Percentiles rank a stretch among this genome's conserved stretches.
Evolutionary conservation across 2,329 filamentous ascomycete species (phyloP).

Genomic region (Fusarium sp.): DNA sequence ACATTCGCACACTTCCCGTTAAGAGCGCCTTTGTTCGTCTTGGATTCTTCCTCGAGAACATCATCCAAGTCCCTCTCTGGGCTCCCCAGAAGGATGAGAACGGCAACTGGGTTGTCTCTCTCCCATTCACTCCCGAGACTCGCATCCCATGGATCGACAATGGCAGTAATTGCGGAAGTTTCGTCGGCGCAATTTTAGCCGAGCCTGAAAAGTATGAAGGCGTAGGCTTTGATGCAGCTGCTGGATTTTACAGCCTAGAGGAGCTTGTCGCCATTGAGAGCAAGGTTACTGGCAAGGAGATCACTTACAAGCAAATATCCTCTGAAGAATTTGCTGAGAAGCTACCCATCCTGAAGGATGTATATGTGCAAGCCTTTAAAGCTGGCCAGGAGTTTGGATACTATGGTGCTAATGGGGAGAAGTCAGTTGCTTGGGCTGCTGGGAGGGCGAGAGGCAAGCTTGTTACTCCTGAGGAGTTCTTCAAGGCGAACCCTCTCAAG

Average conservation of each 20-base stretch:
- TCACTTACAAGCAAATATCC: constrained; percentile 35
- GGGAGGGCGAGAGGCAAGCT: constrained; percentile 33
- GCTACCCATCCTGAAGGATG: constrained; percentile 16
- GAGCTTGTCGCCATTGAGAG: constrained; percentile 53
- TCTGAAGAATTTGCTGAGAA: constrained; percentile 27
- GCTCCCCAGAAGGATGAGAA: constrained; percentile 44
- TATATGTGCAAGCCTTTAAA: constrained; percentile 10
- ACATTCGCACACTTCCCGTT: constrained; percentile 59
- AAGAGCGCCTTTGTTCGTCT: constrained; percentile 54
- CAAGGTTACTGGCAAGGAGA: constrained; percentile 51
- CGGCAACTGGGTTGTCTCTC: constrained; percentile 42
- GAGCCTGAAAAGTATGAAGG: constrained; percentile 55
- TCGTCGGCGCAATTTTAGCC: constrained; percentile 51
- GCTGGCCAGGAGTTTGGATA: constrained; percentile 36
- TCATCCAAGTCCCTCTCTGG: constrained; percentile 41
- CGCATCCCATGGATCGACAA: constrained; percentile 57
- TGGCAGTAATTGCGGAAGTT: constrained; percentile 55
- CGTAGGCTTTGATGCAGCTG: constrained; percentile 55
- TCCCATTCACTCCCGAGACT: constrained; percentile 34
- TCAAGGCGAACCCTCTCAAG: constrained; percentile 22
- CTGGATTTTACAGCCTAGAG: constrained; percentile 48
- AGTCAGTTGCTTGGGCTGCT: constrained; percentile 33
- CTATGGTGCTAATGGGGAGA: constrained; percentile 28
- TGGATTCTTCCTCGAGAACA: constrained; percentile 55
- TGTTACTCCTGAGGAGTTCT: constrained; percentile 35